phyloP scores from a whole-genome alignment of 768 basidiomycete species.

The Kwoniella botswanensis region DNA sequence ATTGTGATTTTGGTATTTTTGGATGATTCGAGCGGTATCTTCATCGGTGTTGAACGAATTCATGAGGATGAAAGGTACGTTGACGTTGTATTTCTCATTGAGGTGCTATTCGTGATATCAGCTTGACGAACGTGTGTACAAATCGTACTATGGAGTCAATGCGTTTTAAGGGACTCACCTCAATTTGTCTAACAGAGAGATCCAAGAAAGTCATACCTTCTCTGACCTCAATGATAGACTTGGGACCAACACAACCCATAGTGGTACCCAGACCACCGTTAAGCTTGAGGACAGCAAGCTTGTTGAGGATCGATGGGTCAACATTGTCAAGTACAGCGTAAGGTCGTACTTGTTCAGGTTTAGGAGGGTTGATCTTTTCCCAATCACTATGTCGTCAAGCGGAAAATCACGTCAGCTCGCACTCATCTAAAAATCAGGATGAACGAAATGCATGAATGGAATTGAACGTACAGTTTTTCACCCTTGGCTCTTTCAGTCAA shows the following conservation, averaged over 20 bases:
- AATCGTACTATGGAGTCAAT: not conserved
- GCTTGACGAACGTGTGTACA: not conserved
- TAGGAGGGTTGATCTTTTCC: slow-evolving; percentile 87
- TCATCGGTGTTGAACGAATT: slow-evolving; percentile 99
- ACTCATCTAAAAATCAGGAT: slow-evolving; percentile 1
- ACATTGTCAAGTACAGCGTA: slow-evolving; percentile 73
- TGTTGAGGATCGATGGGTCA: slow-evolving; percentile 75
- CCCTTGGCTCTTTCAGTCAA: slow-evolving; percentile 84
- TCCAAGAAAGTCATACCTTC: slow-evolving; percentile 97
- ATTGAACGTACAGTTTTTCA: slow-evolving; percentile 74
- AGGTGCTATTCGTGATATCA: slow-evolving; percentile 65
- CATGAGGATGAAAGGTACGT: slow-evolving; percentile 98
- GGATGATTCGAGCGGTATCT: slow-evolving; percentile 92
- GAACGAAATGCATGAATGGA: not conserved
- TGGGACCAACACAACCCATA: slow-evolving; percentile 69
- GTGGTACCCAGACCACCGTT: slow-evolving; percentile 92
- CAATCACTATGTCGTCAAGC: too few species aligned
- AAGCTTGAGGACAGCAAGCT: slow-evolving; percentile 93
- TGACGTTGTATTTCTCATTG: slow-evolving; percentile 79
- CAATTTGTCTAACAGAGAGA: slow-evolving; percentile 89
- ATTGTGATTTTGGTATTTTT: slow-evolving; percentile 93
- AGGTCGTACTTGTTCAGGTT: slow-evolving; percentile 80
- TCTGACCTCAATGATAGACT: slow-evolving; percentile 93
- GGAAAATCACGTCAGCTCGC: slow-evolving; percentile 13
- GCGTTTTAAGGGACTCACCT: slow-evolving; percentile 59